A percentile compares a stretch with the other conserved stretches of the same genome.
phyloP scores from a whole-genome alignment of 306 rosid species.

The Bauhinia variegata region DNA sequence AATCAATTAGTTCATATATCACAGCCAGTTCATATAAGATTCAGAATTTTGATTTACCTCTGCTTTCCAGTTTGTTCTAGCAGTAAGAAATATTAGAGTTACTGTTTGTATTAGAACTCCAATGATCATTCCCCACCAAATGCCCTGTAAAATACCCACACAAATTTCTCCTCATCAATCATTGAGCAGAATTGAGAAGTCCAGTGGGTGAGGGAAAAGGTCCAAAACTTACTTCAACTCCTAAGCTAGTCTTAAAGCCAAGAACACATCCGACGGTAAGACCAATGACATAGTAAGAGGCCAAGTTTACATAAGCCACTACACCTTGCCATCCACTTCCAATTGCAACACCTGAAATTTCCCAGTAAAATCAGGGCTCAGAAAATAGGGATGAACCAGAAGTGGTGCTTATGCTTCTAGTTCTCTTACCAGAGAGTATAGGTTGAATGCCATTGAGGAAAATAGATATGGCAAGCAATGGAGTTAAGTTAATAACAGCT shows the following conservation, averaged over 20 bases:
- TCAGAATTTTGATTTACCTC: slow-evolving; percentile 48
- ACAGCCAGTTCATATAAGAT: neutral
- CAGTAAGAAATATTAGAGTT: slow-evolving; percentile 58
- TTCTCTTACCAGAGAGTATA: slow-evolving; percentile 40
- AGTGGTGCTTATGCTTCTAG: too few relatives aligned
- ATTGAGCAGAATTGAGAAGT: neutral
- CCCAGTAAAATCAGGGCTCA: neutral
- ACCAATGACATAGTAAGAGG: slow-evolving; percentile 62
- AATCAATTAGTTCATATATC: slow-evolving; percentile 1
- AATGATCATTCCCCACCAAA: slow-evolving; percentile 79
- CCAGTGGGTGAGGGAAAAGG: neutral
- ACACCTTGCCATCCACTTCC: slow-evolving; percentile 85
- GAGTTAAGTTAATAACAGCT: slow-evolving; percentile 57
- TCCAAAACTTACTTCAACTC: slow-evolving; percentile 58
- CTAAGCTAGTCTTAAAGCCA: slow-evolving; percentile 62
- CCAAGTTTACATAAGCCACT: slow-evolving; percentile 74
- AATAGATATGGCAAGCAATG: slow-evolving; percentile 73
- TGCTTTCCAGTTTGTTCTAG: slow-evolving; percentile 62
- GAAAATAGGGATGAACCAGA: neutral
- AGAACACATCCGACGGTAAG: slow-evolving; percentile 71
- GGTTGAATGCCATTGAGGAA: slow-evolving; percentile 75
- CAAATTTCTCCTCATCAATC: neutral
- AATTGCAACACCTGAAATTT: slow-evolving; percentile 68
- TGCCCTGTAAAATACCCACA: slow-evolving; percentile 48
- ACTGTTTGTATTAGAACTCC: slow-evolving; percentile 74